phyloP scores from a whole-genome alignment of 1,284 basidiomycete genomes.

The Lentinus polychrous region DNA sequence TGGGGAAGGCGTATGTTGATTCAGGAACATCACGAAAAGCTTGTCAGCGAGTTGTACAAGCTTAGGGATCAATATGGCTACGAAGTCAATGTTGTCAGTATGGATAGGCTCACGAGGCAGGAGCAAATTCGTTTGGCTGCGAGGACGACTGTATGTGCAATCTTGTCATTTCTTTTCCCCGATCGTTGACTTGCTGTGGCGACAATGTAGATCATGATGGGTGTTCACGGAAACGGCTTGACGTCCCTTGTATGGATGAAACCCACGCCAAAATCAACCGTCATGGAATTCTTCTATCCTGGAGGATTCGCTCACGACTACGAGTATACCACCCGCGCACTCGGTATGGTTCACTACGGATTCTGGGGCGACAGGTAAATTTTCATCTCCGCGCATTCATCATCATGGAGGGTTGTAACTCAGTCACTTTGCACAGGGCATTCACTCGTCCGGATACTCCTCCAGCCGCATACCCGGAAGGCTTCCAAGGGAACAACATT shows the following conservation, averaged over 20 bases:
- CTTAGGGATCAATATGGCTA: slow-evolving; percentile 69
- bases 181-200: slow-evolving; percentile 1
- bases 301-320: slow-evolving; percentile 84
- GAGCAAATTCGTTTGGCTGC: slow-evolving; percentile 77
- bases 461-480: slow-evolving; percentile 43
- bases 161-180: not conserved
- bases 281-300: slow-evolving; percentile 88
- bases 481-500: slow-evolving; percentile 54
- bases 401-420: not conserved
- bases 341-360: slow-evolving; percentile 82
- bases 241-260: slow-evolving; percentile 85
- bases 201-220: slow-evolving; percentile 71
- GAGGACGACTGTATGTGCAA: slow-evolving; percentile 64
- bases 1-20: slow-evolving; percentile 78
- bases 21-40: slow-evolving; percentile 55
- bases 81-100: slow-evolving; percentile 79
- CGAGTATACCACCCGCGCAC: slow-evolving; percentile 70
- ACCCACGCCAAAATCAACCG: slow-evolving; percentile 63
- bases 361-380: slow-evolving; percentile 64
- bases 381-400: not conserved
- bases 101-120: slow-evolving; percentile 71
- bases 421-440: slow-evolving; percentile 20
- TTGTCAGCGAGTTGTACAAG: slow-evolving; percentile 56
- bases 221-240: slow-evolving; percentile 83
- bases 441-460: slow-evolving; percentile 44